A percentile compares a stretch with the other conserved stretches of the same genome.
phyloP scores from a whole-genome alignment of 1,284 basidiomycete genomes.

The Malassezia globosa region DNA sequence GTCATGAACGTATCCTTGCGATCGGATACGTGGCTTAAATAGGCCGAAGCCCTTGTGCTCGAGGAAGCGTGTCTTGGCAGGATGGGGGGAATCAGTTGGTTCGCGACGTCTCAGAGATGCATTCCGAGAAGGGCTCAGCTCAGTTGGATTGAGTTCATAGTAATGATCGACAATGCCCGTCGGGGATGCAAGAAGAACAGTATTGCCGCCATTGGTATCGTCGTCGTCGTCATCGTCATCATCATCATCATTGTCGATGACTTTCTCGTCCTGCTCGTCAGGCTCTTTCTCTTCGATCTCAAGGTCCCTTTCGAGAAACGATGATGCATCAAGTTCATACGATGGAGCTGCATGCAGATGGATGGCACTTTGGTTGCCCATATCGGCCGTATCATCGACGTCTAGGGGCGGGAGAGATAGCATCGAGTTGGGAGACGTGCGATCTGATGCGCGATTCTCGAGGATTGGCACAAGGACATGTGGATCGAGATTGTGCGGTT shows the following conservation, averaged over 20 bases:
- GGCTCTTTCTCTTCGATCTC: no score
- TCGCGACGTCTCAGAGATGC: no score
- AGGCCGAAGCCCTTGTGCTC: background rate
- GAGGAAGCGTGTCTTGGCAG: background rate
- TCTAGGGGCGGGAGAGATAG: background rate
- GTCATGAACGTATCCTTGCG: background rate
- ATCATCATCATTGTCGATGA: no score
- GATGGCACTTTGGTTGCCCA: slow-evolving; percentile 6
- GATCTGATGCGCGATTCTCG: slow-evolving; percentile 1
- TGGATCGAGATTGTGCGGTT: background rate
- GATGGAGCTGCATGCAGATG: background rate
- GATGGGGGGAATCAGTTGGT: no score
- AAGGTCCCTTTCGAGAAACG: slow-evolving; percentile 3
- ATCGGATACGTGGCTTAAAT: background rate
- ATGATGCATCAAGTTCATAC: background rate
- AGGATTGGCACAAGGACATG: slow-evolving; percentile 11
- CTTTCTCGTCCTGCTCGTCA: no score
- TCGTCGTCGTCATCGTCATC: background rate
- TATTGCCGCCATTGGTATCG: background rate
- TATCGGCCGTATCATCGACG: slow-evolving; percentile 7
- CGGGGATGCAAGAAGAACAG: slow-evolving; percentile 2
- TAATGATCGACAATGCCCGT: slow-evolving; percentile 17
- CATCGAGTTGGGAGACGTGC: background rate
- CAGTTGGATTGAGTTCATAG: slow-evolving; percentile 2
- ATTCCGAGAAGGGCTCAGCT: no score